These are phyloP conservation scores for Lipomyces chichibuensis DNA, from an alignment of 805 yeast genomes.

Conservation along the genomic window DNA sequence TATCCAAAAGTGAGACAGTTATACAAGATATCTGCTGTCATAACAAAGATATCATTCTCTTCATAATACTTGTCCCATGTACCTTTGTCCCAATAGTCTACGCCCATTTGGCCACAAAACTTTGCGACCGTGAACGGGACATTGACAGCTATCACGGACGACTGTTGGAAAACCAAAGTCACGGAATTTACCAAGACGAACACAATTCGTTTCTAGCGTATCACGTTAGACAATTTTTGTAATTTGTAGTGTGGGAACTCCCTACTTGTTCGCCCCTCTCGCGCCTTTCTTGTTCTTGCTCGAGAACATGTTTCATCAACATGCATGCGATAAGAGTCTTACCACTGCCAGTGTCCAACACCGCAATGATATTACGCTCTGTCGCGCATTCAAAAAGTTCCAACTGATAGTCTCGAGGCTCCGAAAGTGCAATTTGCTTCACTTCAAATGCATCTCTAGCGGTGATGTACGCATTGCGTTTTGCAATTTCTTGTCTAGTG, in stretches of 20 bases:
- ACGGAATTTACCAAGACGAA: constrained; percentile 16
- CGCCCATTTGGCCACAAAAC: constrained; percentile 14
- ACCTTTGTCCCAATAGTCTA: background rate
- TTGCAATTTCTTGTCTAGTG: constrained; percentile 1
- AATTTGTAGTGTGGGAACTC: background rate
- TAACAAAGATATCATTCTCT: constrained; percentile 15
- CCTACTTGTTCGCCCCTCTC: background rate
- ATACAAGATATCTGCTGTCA: constrained; percentile 17
- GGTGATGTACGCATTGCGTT: constrained; percentile 3
- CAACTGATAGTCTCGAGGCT: constrained; percentile 17
- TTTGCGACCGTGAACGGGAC: constrained; percentile 3
- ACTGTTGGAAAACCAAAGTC: constrained; percentile 16
- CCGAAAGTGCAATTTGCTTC: constrained; percentile 2
- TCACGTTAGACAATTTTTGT: background rate
- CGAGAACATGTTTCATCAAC: constrained; percentile 7
- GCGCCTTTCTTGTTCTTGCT: constrained; percentile 8
- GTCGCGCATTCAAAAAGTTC: constrained; percentile 17
- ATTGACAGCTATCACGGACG: constrained; percentile 6
- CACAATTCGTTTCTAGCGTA: constrained; percentile 5
- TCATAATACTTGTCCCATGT: constrained; percentile 1
- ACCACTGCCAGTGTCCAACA: constrained; percentile 22
- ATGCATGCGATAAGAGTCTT: constrained; percentile 21
- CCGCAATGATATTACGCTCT: constrained; percentile 16
- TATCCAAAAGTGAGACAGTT: constrained; percentile 13
- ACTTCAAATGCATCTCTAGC: constrained; percentile 3